Conservation (phyloP, 805 yeast species). For the Zygotorulaspora florentina region DNA sequence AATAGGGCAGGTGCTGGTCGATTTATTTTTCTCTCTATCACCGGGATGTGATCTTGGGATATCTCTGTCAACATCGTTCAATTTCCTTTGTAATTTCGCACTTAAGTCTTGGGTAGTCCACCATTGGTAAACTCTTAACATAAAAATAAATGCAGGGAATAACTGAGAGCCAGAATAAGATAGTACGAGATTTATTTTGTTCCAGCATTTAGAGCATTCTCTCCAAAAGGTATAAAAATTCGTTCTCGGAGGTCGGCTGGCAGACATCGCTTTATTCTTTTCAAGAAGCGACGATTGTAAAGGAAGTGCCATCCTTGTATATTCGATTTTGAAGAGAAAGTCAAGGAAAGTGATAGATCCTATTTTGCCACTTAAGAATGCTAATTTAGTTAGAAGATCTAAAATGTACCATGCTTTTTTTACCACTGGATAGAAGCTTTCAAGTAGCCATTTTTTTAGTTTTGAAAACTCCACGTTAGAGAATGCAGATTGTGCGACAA, state of each 20-base stretch:
- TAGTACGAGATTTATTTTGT: slow-evolving; percentile 12
- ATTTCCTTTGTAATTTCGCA: slow-evolving; percentile 48
- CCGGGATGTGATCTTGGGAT: slow-evolving; percentile 29
- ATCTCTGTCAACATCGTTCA: slow-evolving; percentile 43
- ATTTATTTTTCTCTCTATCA: not conserved
- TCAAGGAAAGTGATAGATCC: slow-evolving; percentile 64
- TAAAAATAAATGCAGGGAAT: slow-evolving; percentile 78
- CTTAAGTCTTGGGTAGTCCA: slow-evolving; percentile 80
- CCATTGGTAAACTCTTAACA: slow-evolving; percentile 86
- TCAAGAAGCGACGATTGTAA: slow-evolving; percentile 2
- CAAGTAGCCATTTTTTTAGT: slow-evolving; percentile 26
- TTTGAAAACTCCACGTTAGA: slow-evolving; percentile 34
- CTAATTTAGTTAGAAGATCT: slow-evolving; percentile 54
- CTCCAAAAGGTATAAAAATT: slow-evolving; percentile 26
- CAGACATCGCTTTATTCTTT: slow-evolving; percentile 9
- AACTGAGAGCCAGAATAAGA: slow-evolving; percentile 41
- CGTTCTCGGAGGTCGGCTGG: slow-evolving; percentile 33
- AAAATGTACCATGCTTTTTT: slow-evolving; percentile 44
- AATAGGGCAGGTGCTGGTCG: slow-evolving; percentile 51
- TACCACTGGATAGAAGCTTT: slow-evolving; percentile 54
- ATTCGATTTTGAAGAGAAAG: slow-evolving; percentile 56
- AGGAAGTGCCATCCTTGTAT: slow-evolving; percentile 41
- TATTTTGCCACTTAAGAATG: slow-evolving; percentile 62
- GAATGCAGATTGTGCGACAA: slow-evolving; percentile 52
- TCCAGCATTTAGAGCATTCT: slow-evolving; percentile 14